These are phyloP conservation scores for Passiflora organensis DNA, from an alignment of 345 rosid species.

Conservation along the genomic window DNA sequence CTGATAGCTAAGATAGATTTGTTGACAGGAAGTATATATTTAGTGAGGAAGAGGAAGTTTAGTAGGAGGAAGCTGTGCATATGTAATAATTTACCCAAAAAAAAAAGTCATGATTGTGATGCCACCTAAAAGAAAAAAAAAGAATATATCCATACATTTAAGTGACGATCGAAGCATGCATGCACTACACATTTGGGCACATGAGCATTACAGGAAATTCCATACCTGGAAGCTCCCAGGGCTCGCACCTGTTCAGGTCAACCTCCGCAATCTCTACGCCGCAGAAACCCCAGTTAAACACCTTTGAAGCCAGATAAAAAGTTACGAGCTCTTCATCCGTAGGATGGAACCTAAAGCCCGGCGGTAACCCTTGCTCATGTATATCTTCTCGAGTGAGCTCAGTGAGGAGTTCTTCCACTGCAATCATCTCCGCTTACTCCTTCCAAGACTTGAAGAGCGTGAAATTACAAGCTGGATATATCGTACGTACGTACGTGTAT, in stretches of 20 bases:
- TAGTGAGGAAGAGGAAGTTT: background rate
- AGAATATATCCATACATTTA: too few species aligned
- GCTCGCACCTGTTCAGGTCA: constrained; percentile 92
- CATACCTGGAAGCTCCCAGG: constrained; percentile 97
- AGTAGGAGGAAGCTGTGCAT: background rate
- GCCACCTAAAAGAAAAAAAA: too few species aligned
- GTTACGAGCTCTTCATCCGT: constrained; percentile 94
- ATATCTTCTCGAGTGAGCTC: constrained; percentile 62
- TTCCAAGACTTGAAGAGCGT: background rate
- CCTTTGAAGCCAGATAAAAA: constrained; percentile 84
- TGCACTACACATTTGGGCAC: too few species aligned
- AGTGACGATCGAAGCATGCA: too few species aligned
- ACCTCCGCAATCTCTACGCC: constrained; percentile 79
- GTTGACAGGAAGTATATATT: background rate
- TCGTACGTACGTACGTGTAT: too few species aligned
- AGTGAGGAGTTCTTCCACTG: constrained; percentile 55
- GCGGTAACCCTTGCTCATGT: constrained; percentile 76
- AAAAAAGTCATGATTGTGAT: too few species aligned
- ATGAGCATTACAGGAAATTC: too few species aligned
- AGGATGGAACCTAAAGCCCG: constrained; percentile 94
- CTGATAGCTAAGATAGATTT: too few species aligned
- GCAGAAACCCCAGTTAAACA: constrained; percentile 60
- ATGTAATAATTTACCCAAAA: background rate
- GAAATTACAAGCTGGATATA: too few species aligned
- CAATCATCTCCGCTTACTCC: constrained; percentile 23